phyloP scores from a whole-genome alignment of 2,329 filamentous ascomycete species.

The Ophioceras dolichostomum region DNA sequence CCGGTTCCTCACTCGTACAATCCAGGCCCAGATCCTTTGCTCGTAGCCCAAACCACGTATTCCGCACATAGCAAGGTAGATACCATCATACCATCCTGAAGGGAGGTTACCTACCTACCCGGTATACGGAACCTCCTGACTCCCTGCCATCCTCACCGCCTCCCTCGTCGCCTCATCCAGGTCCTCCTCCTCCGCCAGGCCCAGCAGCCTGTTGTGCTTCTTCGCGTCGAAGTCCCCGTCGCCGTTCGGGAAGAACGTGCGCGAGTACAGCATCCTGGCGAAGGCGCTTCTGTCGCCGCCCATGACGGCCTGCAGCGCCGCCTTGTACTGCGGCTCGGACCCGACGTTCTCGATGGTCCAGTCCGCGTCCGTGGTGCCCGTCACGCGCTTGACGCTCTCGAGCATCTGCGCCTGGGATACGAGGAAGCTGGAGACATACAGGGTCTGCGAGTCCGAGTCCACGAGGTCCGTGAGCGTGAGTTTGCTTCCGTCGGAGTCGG shows the following conservation, averaged over 20 bases:
- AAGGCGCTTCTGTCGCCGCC: slow-evolving; percentile 32
- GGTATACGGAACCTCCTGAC: slow-evolving; percentile 1
- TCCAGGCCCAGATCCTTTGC: too few relatives aligned
- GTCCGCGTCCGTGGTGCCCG: slow-evolving; percentile 39
- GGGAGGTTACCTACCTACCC: too few relatives aligned
- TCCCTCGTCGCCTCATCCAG: slow-evolving; percentile 9
- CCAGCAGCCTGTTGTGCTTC: slow-evolving; percentile 2
- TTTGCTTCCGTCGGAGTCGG: slow-evolving; percentile 20
- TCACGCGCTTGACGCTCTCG: slow-evolving; percentile 41
- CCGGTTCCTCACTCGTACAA: too few relatives aligned
- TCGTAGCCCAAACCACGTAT: too few relatives aligned
- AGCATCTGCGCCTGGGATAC: slow-evolving; percentile 53
- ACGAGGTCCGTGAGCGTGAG: slow-evolving; percentile 25
- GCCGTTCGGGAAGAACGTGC: slow-evolving; percentile 36
- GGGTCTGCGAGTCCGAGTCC: slow-evolving; percentile 25
- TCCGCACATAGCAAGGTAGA: too few relatives aligned
- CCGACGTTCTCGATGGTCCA: slow-evolving; percentile 42
- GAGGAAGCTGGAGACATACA: slow-evolving; percentile 43
- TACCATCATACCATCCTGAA: too few relatives aligned
- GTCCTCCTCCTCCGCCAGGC: slow-evolving; percentile 8
- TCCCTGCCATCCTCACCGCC: slow-evolving; percentile 2
- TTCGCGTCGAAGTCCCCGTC: slow-evolving; percentile 14
- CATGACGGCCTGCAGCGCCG: slow-evolving; percentile 31
- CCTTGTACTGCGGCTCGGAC: slow-evolving; percentile 30
- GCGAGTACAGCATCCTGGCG: slow-evolving; percentile 37